Evolutionary conservation across 2,329 filamentous ascomycete species (phyloP).

Genomic region (Bisporella sp.): DNA sequence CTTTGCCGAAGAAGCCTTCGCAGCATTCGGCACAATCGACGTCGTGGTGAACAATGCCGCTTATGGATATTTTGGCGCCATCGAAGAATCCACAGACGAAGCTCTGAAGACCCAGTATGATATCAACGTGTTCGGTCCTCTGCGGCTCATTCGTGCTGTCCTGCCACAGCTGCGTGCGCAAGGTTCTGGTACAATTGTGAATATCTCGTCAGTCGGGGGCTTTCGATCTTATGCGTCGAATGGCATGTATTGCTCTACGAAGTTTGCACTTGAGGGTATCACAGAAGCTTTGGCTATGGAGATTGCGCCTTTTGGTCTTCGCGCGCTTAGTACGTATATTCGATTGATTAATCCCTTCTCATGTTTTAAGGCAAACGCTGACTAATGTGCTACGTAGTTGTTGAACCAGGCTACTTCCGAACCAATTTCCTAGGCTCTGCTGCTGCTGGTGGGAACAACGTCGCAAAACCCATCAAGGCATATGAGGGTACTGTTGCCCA

Average conservation of each 20-base stretch:
- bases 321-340: slow-evolving; percentile 13
- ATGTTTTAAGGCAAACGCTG: too few species aligned
- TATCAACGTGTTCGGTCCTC: slow-evolving; percentile 3
- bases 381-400: slow-evolving; percentile 22
- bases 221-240: neutral
- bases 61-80: slow-evolving; percentile 41
- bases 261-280: neutral
- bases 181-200: slow-evolving; percentile 6
- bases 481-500: too few species aligned
- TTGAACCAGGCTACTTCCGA: slow-evolving; percentile 32
- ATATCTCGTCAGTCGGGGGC: slow-evolving; percentile 2
- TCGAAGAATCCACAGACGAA: slow-evolving; percentile 34
- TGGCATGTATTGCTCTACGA: neutral
- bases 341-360: too few species aligned
- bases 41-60: slow-evolving; percentile 53
- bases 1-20: neutral
- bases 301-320: slow-evolving; percentile 36
- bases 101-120: slow-evolving; percentile 4
- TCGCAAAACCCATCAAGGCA: too few species aligned
- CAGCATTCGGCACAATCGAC: slow-evolving; percentile 44
- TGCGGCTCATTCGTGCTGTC: slow-evolving; percentile 2
- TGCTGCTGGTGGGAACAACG: too few species aligned
- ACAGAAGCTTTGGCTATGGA: slow-evolving; percentile 36
- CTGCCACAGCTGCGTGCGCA: slow-evolving; percentile 3
- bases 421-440: too few species aligned